phyloP scores from a whole-genome alignment of 495 filamentous ascomycete species.

The Aspergillus homomorphus region DNA sequence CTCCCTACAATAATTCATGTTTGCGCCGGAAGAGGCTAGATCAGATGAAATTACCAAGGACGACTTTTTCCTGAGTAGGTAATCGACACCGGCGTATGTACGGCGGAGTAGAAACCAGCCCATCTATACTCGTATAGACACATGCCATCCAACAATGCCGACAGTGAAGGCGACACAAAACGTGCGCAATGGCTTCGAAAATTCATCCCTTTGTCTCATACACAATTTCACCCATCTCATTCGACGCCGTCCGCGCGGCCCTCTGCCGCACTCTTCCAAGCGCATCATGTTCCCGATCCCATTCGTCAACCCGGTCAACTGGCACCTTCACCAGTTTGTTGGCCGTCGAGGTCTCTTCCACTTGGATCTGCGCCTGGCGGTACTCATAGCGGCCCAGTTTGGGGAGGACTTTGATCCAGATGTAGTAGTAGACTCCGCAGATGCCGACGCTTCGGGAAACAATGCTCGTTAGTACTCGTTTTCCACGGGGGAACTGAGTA shows the following conservation, averaged over 20 bases:
- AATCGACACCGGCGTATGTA: too few species aligned
- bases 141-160: too few species aligned
- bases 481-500: neutral
- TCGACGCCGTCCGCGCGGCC: neutral
- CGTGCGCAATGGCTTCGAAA: too few species aligned
- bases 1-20: too few species aligned
- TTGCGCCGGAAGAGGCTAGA: too few species aligned
- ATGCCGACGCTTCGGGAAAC: conserved; percentile 34
- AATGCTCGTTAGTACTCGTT: conserved; percentile 3
- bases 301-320: conserved; percentile 40
- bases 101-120: too few species aligned
- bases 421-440: conserved; percentile 54
- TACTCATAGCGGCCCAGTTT: conserved; percentile 48
- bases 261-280: conserved; percentile 30
- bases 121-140: too few species aligned
- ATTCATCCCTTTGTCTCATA: neutral
- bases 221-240: neutral
- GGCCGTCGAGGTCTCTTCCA: conserved; percentile 47
- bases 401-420: conserved; percentile 55
- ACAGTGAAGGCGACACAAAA: too few species aligned
- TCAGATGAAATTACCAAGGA: too few species aligned
- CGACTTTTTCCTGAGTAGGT: too few species aligned
- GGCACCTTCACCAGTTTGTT: conserved; percentile 57
- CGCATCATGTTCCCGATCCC: conserved; percentile 58
- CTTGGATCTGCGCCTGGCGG: conserved; percentile 49